Evolutionary conservation across 2,329 filamentous ascomycete species (phyloP).

Genomic region (Meredithiella fracta): DNA sequence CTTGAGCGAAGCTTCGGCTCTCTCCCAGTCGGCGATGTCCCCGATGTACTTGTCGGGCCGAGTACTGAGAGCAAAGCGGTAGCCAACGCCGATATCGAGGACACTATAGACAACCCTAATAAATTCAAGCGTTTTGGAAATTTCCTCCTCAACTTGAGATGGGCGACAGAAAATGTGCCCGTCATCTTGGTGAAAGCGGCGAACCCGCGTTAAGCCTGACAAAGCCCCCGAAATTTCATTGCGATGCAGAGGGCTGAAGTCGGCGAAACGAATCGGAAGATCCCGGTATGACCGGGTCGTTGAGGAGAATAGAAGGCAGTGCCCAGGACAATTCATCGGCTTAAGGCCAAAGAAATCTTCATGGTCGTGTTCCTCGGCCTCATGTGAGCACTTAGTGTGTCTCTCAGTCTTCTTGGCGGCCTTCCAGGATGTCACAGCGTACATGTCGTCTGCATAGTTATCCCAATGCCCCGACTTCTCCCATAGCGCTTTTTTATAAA

Average conservation of each 20-base stretch:
- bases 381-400: not conserved
- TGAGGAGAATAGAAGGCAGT: slow-evolving; percentile 69
- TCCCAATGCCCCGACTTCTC: slow-evolving; percentile 73
- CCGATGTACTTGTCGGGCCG: slow-evolving; percentile 70
- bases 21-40: slow-evolving; percentile 43
- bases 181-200: slow-evolving; percentile 81
- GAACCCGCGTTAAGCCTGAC: slow-evolving; percentile 66
- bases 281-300: slow-evolving; percentile 61
- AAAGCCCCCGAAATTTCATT: slow-evolving; percentile 74
- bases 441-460: slow-evolving; percentile 88
- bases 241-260: slow-evolving; percentile 74
- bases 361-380: slow-evolving; percentile 19
- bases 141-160: slow-evolving; percentile 58
- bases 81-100: slow-evolving; percentile 49
- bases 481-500: slow-evolving; percentile 82
- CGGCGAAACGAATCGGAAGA: slow-evolving; percentile 67
- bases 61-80: slow-evolving; percentile 63
- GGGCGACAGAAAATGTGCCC: slow-evolving; percentile 80
- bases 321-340: slow-evolving; percentile 86
- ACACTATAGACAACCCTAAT: slow-evolving; percentile 55
- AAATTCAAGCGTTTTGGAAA: slow-evolving; percentile 56
- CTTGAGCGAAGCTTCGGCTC: slow-evolving; percentile 26
- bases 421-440: slow-evolving; percentile 47
- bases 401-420: not conserved
- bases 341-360: slow-evolving; percentile 63